Evolutionary conservation across 495 filamentous ascomycete genomes (phyloP).

Genomic region (Neurospora discreta): DNA sequence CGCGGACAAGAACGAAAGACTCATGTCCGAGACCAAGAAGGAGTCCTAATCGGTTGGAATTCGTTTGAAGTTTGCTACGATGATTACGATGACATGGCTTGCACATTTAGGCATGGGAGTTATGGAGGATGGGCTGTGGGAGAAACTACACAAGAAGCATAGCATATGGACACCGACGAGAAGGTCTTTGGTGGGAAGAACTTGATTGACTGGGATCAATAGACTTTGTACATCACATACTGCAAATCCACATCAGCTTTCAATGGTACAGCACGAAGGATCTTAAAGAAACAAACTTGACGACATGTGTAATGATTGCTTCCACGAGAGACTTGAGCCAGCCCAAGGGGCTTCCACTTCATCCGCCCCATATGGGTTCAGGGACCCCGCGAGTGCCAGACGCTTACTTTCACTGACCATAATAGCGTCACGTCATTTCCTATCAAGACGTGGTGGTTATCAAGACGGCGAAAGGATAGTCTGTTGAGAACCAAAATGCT

Average conservation of each 20-base stretch:
- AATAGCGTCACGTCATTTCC: neutral
- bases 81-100: neutral
- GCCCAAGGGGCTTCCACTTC: neutral
- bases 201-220: neutral
- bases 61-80: neutral
- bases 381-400: neutral
- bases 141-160: neutral
- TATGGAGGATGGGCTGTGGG: neutral
- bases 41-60: neutral
- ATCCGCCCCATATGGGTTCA: neutral
- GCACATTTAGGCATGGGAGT: neutral
- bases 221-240: neutral
- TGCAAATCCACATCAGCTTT: neutral
- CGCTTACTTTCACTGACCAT: neutral
- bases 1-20: slow-evolving; percentile 16
- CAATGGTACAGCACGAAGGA: neutral
- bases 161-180: neutral
- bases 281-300: neutral
- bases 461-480: neutral
- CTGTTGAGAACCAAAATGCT: neutral
- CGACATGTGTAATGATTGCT: neutral
- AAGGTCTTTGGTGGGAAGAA: neutral
- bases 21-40: neutral
- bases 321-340: neutral
- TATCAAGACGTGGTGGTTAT: neutral